Base-by-base conservation (phyloP, 805 yeast species). In the Lachancea mirantina region DNA sequence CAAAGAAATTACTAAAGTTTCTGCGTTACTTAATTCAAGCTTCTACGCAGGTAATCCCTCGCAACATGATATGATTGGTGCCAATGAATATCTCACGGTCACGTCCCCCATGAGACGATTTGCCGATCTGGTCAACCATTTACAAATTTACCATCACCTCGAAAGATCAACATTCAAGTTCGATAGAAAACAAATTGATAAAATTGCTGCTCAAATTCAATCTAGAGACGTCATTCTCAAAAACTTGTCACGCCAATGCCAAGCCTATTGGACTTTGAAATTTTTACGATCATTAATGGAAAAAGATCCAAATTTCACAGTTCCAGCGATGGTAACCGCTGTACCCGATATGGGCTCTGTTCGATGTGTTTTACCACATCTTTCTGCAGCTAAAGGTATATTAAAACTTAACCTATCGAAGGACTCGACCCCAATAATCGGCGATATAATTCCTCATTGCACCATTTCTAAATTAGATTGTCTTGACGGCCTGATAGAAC, bases 41-140 rank as follows among this genome's bases (percentile, higher is more conserved):
- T 63, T 61, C 22, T 65, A 71, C 27, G 61, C 74, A 2, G 54
- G 70, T 0, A 30, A 36, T 1, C 71, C 82, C 1, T 41, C 45
- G 0, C 49, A 46, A 1, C 96, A 87, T 57, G 62, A 65, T 14
- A 72, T 81, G 42, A 57, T 85, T 17, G 94, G 88, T 3, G 57
- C 83, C 6, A 53, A 58, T 0, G 52, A 61, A 5, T 85, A 88
- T 48, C 66, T 80, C 4, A 81, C 84, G 13, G 78, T 83, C 6
- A 88, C 97, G 0, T 87, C 96, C 0, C 97, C 98, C 2, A 62
- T 92, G 42, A 67, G 97, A 52, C 65, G 97, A 42, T 81, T 72
- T 43, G 77, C 81, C 5, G 97, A 89, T 53, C 57, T 87, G 39
- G 54, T 87, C 6, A 78, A 79, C 47, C 96, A 88, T 48, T 72